Percentiles rank a stretch among this genome's conserved stretches.
Conservation (phyloP, 331 rosid species). For the Ulmus americana region DNA sequence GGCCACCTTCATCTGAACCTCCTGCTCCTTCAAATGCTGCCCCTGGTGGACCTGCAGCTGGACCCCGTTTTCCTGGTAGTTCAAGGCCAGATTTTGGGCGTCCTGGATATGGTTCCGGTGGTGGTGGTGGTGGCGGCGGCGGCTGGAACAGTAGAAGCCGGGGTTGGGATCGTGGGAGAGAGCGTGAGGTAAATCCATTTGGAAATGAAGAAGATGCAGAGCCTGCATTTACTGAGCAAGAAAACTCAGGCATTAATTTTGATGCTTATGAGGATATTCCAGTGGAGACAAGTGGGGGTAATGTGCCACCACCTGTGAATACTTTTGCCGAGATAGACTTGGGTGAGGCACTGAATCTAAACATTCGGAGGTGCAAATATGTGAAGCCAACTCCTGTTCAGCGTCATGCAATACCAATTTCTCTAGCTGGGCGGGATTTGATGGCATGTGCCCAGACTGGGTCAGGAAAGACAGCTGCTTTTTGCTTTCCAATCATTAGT, state of each 20-base stretch:
- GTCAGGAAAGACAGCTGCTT: constrained; percentile 87
- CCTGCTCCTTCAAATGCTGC: constrained; percentile 24
- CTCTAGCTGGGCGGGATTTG: constrained; percentile 64
- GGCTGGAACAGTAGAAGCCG: constrained; percentile 45
- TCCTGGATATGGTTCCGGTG: constrained; percentile 33
- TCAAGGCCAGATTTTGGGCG: constrained; percentile 40
- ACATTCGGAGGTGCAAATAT: constrained; percentile 72
- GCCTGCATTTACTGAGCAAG: constrained; percentile 36
- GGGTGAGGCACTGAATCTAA: constrained; percentile 64
- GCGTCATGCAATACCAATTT: constrained; percentile 74
- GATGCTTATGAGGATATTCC: constrained; percentile 88
- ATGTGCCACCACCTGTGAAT: constrained; percentile 69
- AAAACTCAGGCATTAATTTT: constrained; percentile 64
- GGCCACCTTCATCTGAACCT: constrained; percentile 38
- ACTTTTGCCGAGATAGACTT: constrained; percentile 74
- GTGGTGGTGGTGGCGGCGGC: constrained; percentile 30
- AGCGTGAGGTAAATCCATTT: constrained; percentile 67
- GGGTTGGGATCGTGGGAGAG: constrained; percentile 58
- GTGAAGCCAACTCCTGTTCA: constrained; percentile 88
- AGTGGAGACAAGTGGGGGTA: constrained; percentile 71
- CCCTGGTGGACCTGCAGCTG: constrained; percentile 38
- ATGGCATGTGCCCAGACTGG: constrained; percentile 96
- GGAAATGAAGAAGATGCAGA: constrained; percentile 36
- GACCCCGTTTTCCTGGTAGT: constrained; percentile 36
- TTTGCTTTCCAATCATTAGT: constrained; percentile 77